A percentile compares a stretch with the other conserved stretches of the same genome.
These are phyloP conservation scores for Arachis monticola DNA, from an alignment of 331 rosid species.

Conservation along the genomic window DNA sequence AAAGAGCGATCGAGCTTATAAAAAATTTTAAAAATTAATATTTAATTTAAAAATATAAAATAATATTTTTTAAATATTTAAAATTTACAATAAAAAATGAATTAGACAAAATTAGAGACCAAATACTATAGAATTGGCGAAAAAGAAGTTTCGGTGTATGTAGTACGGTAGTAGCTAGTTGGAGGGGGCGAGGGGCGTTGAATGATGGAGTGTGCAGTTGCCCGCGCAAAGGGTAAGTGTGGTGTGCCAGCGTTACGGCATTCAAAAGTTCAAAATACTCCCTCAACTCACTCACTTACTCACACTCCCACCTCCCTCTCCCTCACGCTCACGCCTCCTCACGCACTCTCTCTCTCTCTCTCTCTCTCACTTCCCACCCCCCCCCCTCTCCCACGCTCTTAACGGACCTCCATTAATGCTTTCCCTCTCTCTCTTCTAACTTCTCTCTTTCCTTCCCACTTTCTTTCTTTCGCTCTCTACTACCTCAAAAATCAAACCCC, in stretches of 20 bases:
- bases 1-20: too few relatives aligned
- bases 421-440: neutral
- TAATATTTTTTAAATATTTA: too few relatives aligned
- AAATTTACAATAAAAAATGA: too few relatives aligned
- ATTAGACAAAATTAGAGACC: too few relatives aligned
- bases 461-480: neutral
- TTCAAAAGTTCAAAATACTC: constrained; percentile 80
- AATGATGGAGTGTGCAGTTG: constrained; percentile 11
- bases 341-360: constrained; percentile 24
- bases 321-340: neutral
- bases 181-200: too few relatives aligned
- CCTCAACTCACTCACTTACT: constrained; percentile 11
- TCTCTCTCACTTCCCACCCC: constrained; percentile 24
- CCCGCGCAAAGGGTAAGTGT: constrained; percentile 50
- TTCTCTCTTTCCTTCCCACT: constrained; percentile 19
- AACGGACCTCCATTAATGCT: constrained; percentile 55
- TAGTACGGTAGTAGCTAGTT: too few relatives aligned
- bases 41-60: too few relatives aligned
- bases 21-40: too few relatives aligned
- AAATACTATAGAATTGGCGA: too few relatives aligned
- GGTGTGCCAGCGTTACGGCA: constrained; percentile 36
- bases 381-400: constrained; percentile 15
- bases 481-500: neutral
- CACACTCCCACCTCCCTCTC: constrained; percentile 1
- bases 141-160: too few relatives aligned